Conservation (phyloP, 345 rosid genomes). For the Boechera retrofracta region DNA sequence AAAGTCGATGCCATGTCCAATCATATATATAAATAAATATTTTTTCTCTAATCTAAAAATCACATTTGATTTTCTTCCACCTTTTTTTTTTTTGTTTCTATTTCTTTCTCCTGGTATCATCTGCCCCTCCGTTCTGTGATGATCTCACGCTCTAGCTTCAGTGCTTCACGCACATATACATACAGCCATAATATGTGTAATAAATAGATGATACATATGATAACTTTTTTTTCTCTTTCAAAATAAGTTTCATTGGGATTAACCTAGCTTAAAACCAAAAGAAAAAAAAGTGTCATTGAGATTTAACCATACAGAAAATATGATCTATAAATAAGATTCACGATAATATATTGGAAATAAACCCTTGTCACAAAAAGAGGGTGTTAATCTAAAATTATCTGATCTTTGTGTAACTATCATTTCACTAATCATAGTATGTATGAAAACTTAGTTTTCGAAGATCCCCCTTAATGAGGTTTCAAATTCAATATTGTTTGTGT, state of each 20-base stretch:
- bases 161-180: slow-evolving; percentile 16
- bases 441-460: not conserved
- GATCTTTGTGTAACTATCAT: slow-evolving; percentile 6
- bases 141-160: slow-evolving; percentile 42
- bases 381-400: not conserved
- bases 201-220: not conserved
- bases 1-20: slow-evolving; percentile 47
- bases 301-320: not conserved
- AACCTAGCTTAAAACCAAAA: not conserved
- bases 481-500: slow-evolving; percentile 3
- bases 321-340: not conserved
- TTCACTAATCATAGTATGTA: not conserved
- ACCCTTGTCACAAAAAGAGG: too few relatives aligned
- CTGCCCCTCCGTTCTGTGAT: slow-evolving; percentile 30
- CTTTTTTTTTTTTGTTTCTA: slow-evolving; percentile 1
- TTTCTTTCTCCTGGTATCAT: slow-evolving; percentile 28
- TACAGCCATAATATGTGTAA: not conserved
- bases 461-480: not conserved
- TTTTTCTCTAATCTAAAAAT: slow-evolving; percentile 5
- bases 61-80: slow-evolving; percentile 16
- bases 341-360: too few relatives aligned
- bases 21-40: slow-evolving; percentile 24
- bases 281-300: not conserved
- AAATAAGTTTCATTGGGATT: not conserved
- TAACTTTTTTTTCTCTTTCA: not conserved